Base-by-base conservation (phyloP, 192 early-diverging fungal genomes). In the Funneliformis mosseae region DNA sequence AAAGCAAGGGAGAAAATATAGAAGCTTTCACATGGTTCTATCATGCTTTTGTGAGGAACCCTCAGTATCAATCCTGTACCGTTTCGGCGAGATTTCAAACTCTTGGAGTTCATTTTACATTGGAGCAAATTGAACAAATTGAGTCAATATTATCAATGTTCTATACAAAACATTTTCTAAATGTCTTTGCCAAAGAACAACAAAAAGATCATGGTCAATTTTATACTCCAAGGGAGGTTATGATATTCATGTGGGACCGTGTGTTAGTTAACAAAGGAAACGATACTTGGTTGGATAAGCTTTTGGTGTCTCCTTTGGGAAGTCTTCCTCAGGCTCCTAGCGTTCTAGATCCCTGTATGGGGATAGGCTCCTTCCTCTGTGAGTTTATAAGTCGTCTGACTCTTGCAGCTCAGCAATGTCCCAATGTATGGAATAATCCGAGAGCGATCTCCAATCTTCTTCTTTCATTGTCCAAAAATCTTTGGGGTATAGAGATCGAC, bases 191-290 rank as follows among this genome's bases (percentile, higher is more conserved):
- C 23, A 87, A 88, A 59, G 82, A 87, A 33, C 87, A 91, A n/a
- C 90, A 91, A 83, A 89, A 89, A n/a, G 88, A 91, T 23, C 88
- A 91, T 63, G 90, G 88, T 10, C 90, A 91, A 74, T 91, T 88
- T 46, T 91, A 91, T 80, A 89, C 90, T 6, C 90, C 90, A 2
- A 80, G 83, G 14, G 76, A 75, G n/a, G 83, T 89, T 5, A 87
- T 91, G 4, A 79, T 83, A 7, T 91, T 91, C 27, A 91, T 91
- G 90, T 91, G 90, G 90, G 81, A 71, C 39, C 69, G 85, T 18
- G 85, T 84, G 25, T 63, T 87, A 45, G 16, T 76, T 23, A 48
- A 5, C 59, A 80, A 6, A 81, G 74, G 18, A 67, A 84, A 27
- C 63, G 78, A 21, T 1, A 64, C 76, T 46, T 77, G 61, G 62